Base-by-base conservation (phyloP, 768 basidiomycete species). In the Jaapia argillacea region DNA sequence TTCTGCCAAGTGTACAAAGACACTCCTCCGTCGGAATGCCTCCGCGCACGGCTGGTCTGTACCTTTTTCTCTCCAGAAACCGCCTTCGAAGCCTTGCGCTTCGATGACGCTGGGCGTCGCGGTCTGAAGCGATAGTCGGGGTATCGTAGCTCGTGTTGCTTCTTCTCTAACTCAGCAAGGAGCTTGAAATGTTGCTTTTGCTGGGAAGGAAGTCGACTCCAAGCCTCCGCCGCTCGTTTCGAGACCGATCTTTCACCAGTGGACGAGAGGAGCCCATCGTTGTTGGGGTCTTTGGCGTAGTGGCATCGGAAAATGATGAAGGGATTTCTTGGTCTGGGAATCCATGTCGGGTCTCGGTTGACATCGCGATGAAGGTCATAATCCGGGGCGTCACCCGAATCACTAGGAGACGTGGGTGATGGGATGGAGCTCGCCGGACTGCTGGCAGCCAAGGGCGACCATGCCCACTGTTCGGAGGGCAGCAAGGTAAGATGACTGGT, bases 301-400 rank as follows among this genome's bases (percentile, higher is more conserved):
- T 80, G 72, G 53, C 80, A 79, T 24, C 81, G 78, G 62, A 83
- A 84, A 42, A 84, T 72, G 58, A 84, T 81, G 61, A 84, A 84
- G 36, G 77, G 67, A 47, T 84, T 84, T 1, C 77, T 71, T 3
- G 82, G 82, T 10, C 82, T 75, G 21, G 79, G 75, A 26, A 81
- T 70, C 71, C 74, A 53, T 43, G 4, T n/a, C n/a, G n/a, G n/a
- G n/a, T n/a, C n/a, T n/a, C n/a, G n/a, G n/a, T n/a, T n/a, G n/a
- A n/a, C n/a, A n/a, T n/a, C n/a, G n/a, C n/a, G n/a, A n/a, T n/a
- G n/a, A n/a, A n/a, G n/a, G n/a, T n/a, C n/a, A n/a, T n/a, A n/a
- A n/a, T n/a, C n/a, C n/a, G n/a, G n/a, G n/a, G n/a, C n/a, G n/a
- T n/a, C n/a, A n/a, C n/a, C n/a, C n/a, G n/a, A n/a, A n/a, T n/a